phyloP scores from a whole-genome alignment of 1,139 yeast genomes.

The Diutina siamensis region DNA sequence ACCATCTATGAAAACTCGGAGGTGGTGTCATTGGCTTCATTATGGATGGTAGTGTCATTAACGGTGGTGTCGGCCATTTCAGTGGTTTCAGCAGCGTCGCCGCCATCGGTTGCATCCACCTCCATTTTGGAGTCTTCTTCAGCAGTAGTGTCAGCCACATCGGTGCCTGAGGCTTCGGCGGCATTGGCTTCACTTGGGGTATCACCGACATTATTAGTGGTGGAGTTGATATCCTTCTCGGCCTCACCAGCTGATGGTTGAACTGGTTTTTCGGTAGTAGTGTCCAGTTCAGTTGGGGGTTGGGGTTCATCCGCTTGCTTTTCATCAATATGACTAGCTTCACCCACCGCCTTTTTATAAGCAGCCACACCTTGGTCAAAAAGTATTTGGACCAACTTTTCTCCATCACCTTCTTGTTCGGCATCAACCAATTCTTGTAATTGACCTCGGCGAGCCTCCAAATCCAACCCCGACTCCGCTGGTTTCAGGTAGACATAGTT shows the following conservation, averaged over 20 bases:
- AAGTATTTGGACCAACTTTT: slow-evolving; percentile 18
- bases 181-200: neutral
- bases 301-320: slow-evolving; percentile 9
- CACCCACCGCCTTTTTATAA: slow-evolving; percentile 13
- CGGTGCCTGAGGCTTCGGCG: neutral
- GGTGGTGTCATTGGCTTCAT: slow-evolving; percentile 33
- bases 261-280: no score
- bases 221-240: no score
- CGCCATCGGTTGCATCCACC: neutral
- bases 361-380: slow-evolving; percentile 24
- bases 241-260: no score
- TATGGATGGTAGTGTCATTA: slow-evolving; percentile 33
- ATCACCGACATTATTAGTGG: no score
- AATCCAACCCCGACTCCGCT: neutral
- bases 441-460: neutral
- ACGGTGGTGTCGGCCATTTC: slow-evolving; percentile 8
- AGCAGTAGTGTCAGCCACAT: neutral
- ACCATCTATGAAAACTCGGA: slow-evolving; percentile 20
- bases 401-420: slow-evolving; percentile 17
- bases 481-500: slow-evolving; percentile 27
- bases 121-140: neutral
- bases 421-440: neutral
- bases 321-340: slow-evolving; percentile 8
- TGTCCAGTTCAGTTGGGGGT: neutral
- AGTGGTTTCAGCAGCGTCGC: neutral